phyloP scores from a whole-genome alignment of 306 rosid genomes.

The Erythrophleum fordii region DNA sequence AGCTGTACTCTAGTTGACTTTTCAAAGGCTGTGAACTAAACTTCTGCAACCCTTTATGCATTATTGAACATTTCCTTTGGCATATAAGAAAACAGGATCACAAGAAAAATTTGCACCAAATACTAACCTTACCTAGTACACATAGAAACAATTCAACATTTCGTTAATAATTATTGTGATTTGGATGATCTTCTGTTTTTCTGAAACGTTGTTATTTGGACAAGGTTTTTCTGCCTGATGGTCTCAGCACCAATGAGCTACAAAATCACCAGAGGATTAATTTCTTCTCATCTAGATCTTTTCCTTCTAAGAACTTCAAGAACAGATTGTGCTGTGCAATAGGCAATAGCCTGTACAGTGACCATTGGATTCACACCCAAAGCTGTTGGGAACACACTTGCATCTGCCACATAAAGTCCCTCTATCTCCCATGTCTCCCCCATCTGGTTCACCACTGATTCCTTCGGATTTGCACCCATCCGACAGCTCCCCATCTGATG shows the following conservation, averaged over 20 bases:
- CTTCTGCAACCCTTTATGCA: background rate
- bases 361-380: slow-evolving; percentile 89
- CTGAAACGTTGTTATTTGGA: slow-evolving; percentile 19
- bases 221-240: slow-evolving; percentile 21
- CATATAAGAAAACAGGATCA: background rate
- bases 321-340: slow-evolving; percentile 81
- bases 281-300: slow-evolving; percentile 30
- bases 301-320: slow-evolving; percentile 66
- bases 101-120: background rate
- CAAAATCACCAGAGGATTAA: background rate
- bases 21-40: background rate
- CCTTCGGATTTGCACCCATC: slow-evolving; percentile 64
- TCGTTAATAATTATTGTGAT: background rate
- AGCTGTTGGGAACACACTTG: slow-evolving; percentile 89
- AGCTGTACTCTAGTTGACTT: background rate
- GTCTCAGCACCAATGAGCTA: slow-evolving; percentile 23
- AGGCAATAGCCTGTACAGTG: slow-evolving; percentile 82
- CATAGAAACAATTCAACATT: background rate
- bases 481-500: slow-evolving; percentile 93
- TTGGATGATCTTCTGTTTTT: background rate
- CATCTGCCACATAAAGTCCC: slow-evolving; percentile 73
- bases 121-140: background rate
- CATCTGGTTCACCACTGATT: slow-evolving; percentile 65
- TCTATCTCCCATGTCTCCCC: slow-evolving; percentile 91
- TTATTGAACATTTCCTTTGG: slow-evolving; percentile 22